Percentiles rank a stretch among this genome's conserved stretches.
phyloP scores from a whole-genome alignment of 2,329 filamentous ascomycete genomes.

The Chrysoporthe cubensis region DNA sequence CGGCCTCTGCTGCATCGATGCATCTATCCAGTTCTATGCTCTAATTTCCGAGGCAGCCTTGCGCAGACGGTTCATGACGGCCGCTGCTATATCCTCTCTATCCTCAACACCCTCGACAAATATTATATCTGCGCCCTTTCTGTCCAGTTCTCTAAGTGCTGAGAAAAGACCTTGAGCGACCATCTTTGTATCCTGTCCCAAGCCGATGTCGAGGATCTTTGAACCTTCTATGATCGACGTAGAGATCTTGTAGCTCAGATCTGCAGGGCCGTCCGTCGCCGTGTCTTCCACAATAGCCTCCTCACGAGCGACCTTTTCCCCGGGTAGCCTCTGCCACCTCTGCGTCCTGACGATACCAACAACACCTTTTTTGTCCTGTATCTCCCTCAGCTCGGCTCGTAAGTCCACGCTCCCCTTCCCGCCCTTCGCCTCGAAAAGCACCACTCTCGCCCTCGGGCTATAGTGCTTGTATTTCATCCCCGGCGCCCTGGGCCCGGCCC shows the following conservation, averaged over 20 bases:
- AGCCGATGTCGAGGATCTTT: constrained; percentile 67
- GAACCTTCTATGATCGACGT: constrained; percentile 40
- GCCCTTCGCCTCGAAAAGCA: constrained; percentile 72
- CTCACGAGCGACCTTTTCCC: constrained; percentile 38
- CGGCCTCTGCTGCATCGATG: constrained; percentile 4
- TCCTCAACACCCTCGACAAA: constrained; percentile 88
- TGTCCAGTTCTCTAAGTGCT: constrained; percentile 82
- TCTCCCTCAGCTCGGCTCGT: constrained; percentile 38
- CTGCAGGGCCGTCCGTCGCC: constrained; percentile 28
- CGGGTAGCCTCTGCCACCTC: constrained; percentile 53
- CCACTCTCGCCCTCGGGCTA: constrained; percentile 83
- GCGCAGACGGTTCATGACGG: constrained; percentile 81
- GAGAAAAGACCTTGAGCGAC: constrained; percentile 90
- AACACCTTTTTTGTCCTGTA: constrained; percentile 32
- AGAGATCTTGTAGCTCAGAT: constrained; percentile 44
- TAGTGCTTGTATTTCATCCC: constrained; percentile 99
- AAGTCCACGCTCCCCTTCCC: constrained; percentile 42
- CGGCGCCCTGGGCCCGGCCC: constrained; percentile 74
- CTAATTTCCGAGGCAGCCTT: constrained; percentile 71
- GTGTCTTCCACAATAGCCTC: constrained; percentile 33
- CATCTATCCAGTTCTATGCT: constrained; percentile 41
- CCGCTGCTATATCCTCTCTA: constrained; percentile 80
- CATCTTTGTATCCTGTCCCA: constrained; percentile 71
- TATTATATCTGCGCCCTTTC: constrained; percentile 77
- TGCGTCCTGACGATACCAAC: constrained; percentile 62